Evolutionary conservation across 129 eudicot species (phyloP).

Genomic region (Tagetes patula): DNA sequence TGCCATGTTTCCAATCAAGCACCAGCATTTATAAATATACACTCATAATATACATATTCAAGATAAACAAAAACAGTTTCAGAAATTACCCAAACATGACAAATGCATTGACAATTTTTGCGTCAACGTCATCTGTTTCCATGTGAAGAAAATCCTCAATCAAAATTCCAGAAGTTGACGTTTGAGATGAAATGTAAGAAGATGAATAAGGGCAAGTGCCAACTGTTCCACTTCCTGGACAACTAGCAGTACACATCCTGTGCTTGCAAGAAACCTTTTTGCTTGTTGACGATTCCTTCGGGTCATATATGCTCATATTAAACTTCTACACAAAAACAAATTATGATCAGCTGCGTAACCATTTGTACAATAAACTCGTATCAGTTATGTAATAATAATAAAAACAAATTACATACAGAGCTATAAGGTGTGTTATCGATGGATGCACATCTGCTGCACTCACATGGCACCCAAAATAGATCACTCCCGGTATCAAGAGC

Average conservation of each 20-base stretch:
- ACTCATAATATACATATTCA: background rate
- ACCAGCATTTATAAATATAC: background rate
- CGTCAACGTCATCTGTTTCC: slow-evolving; percentile 48
- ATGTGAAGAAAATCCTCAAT: slow-evolving; percentile 79
- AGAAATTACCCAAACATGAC: slow-evolving; percentile 77
- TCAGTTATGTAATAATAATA: background rate
- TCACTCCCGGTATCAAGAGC: slow-evolving; percentile 95
- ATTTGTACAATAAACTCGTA: background rate
- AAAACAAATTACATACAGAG: slow-evolving; percentile 49
- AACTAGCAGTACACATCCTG: slow-evolving; percentile 52
- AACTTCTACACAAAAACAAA: slow-evolving; percentile 45
- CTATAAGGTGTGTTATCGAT: slow-evolving; percentile 44
- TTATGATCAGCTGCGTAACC: background rate
- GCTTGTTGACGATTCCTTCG: slow-evolving; percentile 71
- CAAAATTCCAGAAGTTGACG: slow-evolving; percentile 85
- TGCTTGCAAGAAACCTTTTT: slow-evolving; percentile 67
- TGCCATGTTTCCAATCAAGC: slow-evolving; percentile 25
- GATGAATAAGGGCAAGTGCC: slow-evolving; percentile 69
- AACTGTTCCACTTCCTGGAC: slow-evolving; percentile 43
- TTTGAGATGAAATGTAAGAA: slow-evolving; percentile 79
- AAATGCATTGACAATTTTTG: slow-evolving; percentile 47
- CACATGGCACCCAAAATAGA: slow-evolving; percentile 91
- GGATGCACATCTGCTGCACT: slow-evolving; percentile 65
- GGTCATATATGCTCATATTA: slow-evolving; percentile 73
- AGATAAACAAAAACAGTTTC: background rate